A percentile compares a stretch with the other conserved stretches of the same genome.
Conservation (phyloP, 805 yeast genomes). For the Cyberlindnera xishuangbannaensis region DNA sequence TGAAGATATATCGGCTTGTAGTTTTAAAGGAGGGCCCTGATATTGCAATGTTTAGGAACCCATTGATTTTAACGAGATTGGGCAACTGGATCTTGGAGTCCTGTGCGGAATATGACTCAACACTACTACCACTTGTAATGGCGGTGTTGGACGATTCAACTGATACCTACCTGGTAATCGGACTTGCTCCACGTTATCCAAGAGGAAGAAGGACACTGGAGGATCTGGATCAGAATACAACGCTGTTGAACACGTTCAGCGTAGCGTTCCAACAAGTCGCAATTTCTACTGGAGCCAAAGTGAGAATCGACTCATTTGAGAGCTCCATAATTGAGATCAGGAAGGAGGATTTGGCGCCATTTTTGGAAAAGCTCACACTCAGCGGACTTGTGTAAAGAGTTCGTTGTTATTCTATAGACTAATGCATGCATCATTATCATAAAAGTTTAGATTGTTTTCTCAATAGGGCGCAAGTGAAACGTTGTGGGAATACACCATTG, state of each 20-base stretch:
- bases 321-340: constrained; percentile 87
- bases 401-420: too few species aligned
- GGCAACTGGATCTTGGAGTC: constrained; percentile 92
- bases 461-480: too few species aligned
- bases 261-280: constrained; percentile 90
- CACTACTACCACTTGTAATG: constrained; percentile 72
- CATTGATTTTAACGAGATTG: constrained; percentile 73
- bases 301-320: constrained; percentile 90
- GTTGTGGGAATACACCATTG: too few species aligned
- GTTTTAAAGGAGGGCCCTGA: constrained; percentile 89
- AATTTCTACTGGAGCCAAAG: constrained; percentile 75
- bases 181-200: constrained; percentile 80
- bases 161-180: constrained; percentile 81
- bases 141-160: constrained; percentile 73
- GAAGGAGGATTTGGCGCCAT: constrained; percentile 82
- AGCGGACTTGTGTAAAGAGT: constrained; percentile 48
- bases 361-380: constrained; percentile 74
- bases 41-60: constrained; percentile 71
- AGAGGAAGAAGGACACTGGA: constrained; percentile 32
- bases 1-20: constrained; percentile 76
- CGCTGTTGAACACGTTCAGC: constrained; percentile 74
- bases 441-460: too few species aligned
- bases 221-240: constrained; percentile 32
- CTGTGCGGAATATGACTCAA: constrained; percentile 68
- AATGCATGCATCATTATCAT: too few species aligned